These are phyloP conservation scores for Sclerotinia trifoliorum DNA, from an alignment of 2,329 filamentous ascomycete species.

Conservation along the genomic window DNA sequence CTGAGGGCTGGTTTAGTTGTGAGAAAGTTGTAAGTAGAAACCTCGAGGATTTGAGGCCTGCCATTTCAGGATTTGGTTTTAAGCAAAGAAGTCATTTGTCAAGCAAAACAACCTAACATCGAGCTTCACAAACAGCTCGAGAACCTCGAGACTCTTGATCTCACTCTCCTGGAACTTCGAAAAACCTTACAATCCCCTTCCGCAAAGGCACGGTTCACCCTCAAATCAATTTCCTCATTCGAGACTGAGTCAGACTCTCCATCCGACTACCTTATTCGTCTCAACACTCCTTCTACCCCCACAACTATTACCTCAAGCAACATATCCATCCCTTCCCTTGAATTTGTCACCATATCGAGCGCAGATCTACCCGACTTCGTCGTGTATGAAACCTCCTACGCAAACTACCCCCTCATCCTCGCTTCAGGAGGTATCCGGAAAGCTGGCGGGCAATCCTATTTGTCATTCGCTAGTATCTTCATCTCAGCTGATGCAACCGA, in stretches of 20 bases:
- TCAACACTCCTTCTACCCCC: constrained; percentile 31
- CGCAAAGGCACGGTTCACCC: constrained; percentile 43
- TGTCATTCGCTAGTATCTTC: constrained; percentile 39
- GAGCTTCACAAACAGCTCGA: constrained; percentile 14
- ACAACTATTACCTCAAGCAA: constrained; percentile 27
- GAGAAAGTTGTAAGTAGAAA: constrained; percentile 43
- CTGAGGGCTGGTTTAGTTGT: constrained; percentile 45
- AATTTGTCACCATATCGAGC: constrained; percentile 39
- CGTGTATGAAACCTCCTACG: constrained; percentile 48
- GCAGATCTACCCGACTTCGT: constrained; percentile 45
- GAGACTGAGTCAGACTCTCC: neutral
- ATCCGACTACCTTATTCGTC: constrained; percentile 43
- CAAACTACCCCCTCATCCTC: constrained; percentile 46
- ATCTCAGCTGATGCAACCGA: constrained; percentile 39
- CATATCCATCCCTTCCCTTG: constrained; percentile 33
- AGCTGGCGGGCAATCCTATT: constrained; percentile 42
- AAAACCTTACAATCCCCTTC: constrained; percentile 39
- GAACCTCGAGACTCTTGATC: constrained; percentile 37
- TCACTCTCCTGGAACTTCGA: constrained; percentile 43
- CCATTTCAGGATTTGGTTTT: neutral
- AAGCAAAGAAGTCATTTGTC: neutral
- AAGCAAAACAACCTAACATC: constrained; percentile 38
- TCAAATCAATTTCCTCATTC: constrained; percentile 39
- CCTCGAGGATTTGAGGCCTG: neutral
- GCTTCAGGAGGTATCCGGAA: constrained; percentile 44